These are phyloP conservation scores for Chaetomium sp. DNA, from an alignment of 2,329 filamentous ascomycete species.

Conservation along the genomic window DNA sequence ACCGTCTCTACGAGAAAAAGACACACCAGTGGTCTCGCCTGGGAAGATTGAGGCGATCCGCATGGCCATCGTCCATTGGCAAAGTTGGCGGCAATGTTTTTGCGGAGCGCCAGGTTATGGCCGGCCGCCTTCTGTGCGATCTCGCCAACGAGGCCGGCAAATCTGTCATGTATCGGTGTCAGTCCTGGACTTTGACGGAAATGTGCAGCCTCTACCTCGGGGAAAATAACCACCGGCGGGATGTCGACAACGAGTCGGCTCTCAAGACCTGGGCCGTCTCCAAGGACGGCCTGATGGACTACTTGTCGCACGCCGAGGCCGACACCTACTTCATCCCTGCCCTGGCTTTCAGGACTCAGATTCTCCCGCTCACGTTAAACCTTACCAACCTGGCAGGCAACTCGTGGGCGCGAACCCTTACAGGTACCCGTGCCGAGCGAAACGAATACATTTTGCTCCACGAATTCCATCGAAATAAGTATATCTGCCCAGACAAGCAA, in stretches of 20 bases:
- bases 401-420: conserved; percentile 95
- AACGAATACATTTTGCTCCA: conserved; percentile 99
- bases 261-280: conserved; percentile 84
- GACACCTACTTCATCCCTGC: conserved; percentile 97
- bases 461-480: conserved; percentile 95
- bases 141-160: conserved; percentile 96
- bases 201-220: conserved; percentile 92
- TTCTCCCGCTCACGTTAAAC: conserved; percentile 88
- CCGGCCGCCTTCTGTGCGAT: conserved; percentile 89
- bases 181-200: conserved; percentile 96
- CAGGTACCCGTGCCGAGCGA: conserved; percentile 91
- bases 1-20: conserved; percentile 83
- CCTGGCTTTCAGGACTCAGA: conserved; percentile 83
- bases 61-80: conserved; percentile 86
- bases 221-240: conserved; percentile 70
- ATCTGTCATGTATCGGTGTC: conserved; percentile 94
- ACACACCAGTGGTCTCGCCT: conserved; percentile 94
- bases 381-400: conserved; percentile 96
- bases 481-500: conserved; percentile 96
- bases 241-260: conserved; percentile 85
- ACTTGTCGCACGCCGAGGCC: conserved; percentile 88
- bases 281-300: conserved; percentile 86
- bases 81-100: conserved; percentile 90
- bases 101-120: conserved; percentile 84
- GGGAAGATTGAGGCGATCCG: conserved; percentile 76